Evolutionary conservation across 805 yeast genomes (phyloP), one percentile per base, ranked within the genome.

Genomic region (Pichia phayaonensis): DNA sequence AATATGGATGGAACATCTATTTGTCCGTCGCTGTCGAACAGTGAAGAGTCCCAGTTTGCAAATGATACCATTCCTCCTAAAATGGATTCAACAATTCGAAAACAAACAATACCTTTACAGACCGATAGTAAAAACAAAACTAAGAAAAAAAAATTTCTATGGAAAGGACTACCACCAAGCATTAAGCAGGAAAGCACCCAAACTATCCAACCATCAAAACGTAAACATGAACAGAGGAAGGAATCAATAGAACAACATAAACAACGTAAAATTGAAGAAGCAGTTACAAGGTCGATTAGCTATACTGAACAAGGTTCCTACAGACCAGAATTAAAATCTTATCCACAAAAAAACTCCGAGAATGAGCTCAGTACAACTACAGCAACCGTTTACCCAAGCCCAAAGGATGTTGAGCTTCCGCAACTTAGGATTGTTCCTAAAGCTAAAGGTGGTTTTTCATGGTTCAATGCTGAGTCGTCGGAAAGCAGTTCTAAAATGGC

Each of bases 1-100:
- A 12, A 8, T 46, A 49, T 49, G 52, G 52, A 23, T 38, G 26
- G 52, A 49, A 29, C 18, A 42, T 29, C 12, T 50, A 5, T 23
- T 45, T 23, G 23, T 46, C 10, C 49, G 49, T 21, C 49, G 42
- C 7, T 50, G 34, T 23, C 53, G 47, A 18, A 50, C 53, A 23
- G 44, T 27, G 8, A 42, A 44, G 13, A 50, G 49, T 18, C 24
- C 23, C 13, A 50, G 40, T 29, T 11, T 50, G 27, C 26, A 12
- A 21, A 40, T 46, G 49, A 50, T 42, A 7, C 49, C 49, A 13
- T 20, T 13, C 15, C 38, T 50, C 3, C 49, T 46, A 27, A 18
- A 20, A 8, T 46, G 53, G 53, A 46, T 50, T 22, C 44, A 31
- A 36, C 49, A 31, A 29, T 46, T 21, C 47, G 49, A 50, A 31